Evolutionary conservation across 2,329 filamentous ascomycete genomes (phyloP).

Genomic region (Chaetomium sp.): DNA sequence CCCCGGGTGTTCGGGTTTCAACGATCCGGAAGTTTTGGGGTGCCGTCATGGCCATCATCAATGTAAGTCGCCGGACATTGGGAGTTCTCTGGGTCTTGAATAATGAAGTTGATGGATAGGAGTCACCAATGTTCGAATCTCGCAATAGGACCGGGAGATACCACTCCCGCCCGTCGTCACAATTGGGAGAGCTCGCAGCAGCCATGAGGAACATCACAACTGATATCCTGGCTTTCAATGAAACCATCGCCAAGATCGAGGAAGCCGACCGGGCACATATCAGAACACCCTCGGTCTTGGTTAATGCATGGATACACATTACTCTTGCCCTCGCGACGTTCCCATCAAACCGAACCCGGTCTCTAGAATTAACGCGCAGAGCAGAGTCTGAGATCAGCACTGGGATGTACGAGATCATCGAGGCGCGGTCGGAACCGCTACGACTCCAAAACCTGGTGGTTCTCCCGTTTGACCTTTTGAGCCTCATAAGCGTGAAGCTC

Average conservation of each 20-base stretch:
- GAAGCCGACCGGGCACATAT: conserved; percentile 38
- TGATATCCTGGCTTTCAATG: conserved; percentile 42
- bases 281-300: conserved; percentile 42
- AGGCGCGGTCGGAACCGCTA: conserved; percentile 33
- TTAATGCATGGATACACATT: conserved; percentile 43
- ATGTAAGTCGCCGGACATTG: conserved; percentile 21
- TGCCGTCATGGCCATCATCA: conserved; percentile 35
- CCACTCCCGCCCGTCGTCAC: not conserved
- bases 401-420: conserved; percentile 15
- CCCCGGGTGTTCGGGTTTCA: conserved; percentile 41
- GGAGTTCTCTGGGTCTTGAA: not conserved
- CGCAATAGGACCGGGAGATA: not conserved
- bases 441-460: conserved; percentile 45
- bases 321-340: conserved; percentile 17
- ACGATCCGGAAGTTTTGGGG: conserved; percentile 50
- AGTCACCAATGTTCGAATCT: not conserved
- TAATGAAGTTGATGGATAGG: not conserved
- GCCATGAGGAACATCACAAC: not conserved
- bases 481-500: conserved; percentile 45
- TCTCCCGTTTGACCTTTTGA: conserved; percentile 48
- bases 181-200: not conserved
- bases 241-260: conserved; percentile 38
- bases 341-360: not conserved
- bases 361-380: not conserved
- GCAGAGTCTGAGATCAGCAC: not conserved